Evolutionary conservation across 106 monocot species (phyloP).

Genomic region (Dioscorea dumetorum): DNA sequence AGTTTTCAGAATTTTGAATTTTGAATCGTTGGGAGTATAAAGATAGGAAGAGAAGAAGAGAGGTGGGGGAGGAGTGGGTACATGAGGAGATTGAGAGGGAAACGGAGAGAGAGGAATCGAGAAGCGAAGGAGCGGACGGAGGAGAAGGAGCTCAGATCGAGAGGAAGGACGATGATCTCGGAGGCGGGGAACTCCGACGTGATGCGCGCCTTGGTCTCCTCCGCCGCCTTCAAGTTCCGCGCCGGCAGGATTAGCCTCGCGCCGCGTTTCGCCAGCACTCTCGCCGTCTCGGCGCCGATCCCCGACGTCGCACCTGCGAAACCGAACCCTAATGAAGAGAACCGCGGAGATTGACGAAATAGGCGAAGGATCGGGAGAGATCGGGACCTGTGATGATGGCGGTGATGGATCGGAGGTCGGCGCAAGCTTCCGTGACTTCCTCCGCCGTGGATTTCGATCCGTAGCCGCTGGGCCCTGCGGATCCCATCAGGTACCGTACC

Average conservation of each 20-base stretch:
- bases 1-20: not conserved
- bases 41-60: not conserved
- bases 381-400: constrained; percentile 31
- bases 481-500: constrained; percentile 6
- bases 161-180: constrained; percentile 70
- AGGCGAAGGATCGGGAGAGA: not conserved
- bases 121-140: constrained; percentile 74
- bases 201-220: constrained; percentile 47
- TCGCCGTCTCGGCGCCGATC: constrained; percentile 86
- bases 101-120: constrained; percentile 55
- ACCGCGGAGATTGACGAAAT: not conserved
- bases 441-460: constrained; percentile 10
- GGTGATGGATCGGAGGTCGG: constrained; percentile 18
- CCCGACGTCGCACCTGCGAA: constrained; percentile 74
- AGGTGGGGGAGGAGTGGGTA: too few relatives aligned
- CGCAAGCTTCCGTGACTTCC: constrained; percentile 6
- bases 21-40: not conserved
- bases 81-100: constrained; percentile 95
- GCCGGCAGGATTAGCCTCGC: constrained; percentile 78
- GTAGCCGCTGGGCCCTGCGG: constrained; percentile 3
- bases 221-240: constrained; percentile 59
- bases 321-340: not conserved
- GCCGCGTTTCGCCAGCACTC: constrained; percentile 73
- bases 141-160: constrained; percentile 86
- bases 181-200: constrained; percentile 43